A percentile compares a stretch with the other conserved stretches of the same genome.
phyloP scores from a whole-genome alignment of 169 alveolate species.

The Cryptosporidium baileyi region DNA sequence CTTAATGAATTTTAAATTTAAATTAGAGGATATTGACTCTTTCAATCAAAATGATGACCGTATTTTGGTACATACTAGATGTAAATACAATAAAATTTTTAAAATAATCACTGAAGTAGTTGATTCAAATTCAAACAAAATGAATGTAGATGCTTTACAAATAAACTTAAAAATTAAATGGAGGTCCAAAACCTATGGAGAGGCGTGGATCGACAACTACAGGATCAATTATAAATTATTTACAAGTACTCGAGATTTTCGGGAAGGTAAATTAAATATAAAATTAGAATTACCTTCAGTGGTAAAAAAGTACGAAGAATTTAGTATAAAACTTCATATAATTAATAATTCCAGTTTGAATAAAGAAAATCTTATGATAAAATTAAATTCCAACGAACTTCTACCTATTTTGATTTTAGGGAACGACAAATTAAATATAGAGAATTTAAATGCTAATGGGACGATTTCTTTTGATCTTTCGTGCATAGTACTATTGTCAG shows the following conservation, averaged over 20 bases:
- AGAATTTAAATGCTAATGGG: not conserved
- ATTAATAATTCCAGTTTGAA: not conserved
- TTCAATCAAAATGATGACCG: not conserved
- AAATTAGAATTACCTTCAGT: constrained; percentile 11
- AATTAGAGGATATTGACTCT: not conserved
- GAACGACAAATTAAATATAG: not conserved
- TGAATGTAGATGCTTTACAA: not conserved
- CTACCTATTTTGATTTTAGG: constrained; percentile 28
- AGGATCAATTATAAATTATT: not conserved
- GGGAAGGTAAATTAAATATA: not conserved
- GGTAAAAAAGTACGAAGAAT: constrained; percentile 4
- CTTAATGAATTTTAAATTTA: not conserved
- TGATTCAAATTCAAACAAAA: not conserved
- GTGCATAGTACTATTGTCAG: constrained; percentile 22
- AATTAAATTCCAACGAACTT: constrained; percentile 20
- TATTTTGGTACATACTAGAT: constrained; percentile 8
- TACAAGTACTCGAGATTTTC: not conserved
- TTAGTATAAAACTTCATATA: not conserved
- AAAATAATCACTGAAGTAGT: not conserved
- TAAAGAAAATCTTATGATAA: not conserved
- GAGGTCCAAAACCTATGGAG: constrained; percentile 30
- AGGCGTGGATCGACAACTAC: constrained; percentile 33
- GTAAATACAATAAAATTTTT: constrained; percentile 26
- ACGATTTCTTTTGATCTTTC: not conserved
- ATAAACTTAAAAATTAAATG: not conserved